Evolutionary conservation across 352 stramenopile genomes (phyloP).

Genomic region (Pythium myriotylum): DNA sequence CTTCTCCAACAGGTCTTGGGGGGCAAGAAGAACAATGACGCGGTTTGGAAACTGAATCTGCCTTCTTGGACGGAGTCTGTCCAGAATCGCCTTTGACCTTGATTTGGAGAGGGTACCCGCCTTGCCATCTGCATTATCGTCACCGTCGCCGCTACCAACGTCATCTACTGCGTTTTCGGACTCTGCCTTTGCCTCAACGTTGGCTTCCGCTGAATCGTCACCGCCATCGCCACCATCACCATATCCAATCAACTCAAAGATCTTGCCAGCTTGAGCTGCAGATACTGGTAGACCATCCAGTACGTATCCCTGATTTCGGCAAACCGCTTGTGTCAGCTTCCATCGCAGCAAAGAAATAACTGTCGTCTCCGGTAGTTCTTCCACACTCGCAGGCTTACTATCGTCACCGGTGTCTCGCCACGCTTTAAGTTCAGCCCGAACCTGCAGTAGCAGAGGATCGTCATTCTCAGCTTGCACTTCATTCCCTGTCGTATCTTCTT

Average conservation of each 20-base stretch:
- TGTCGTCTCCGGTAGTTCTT: conserved; percentile 38
- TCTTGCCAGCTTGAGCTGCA: conserved; percentile 42
- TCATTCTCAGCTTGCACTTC: conserved; percentile 17
- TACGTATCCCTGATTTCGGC: conserved; percentile 85
- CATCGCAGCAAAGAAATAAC: conserved; percentile 62
- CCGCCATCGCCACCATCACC: conserved; percentile 15
- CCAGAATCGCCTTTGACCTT: conserved; percentile 45
- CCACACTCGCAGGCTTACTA: conserved; percentile 10
- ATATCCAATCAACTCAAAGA: conserved; percentile 45
- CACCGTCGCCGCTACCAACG: conserved; percentile 21
- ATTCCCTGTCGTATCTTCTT: conserved; percentile 15
- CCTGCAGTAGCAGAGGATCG: conserved; percentile 37
- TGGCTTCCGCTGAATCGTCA: conserved; percentile 20
- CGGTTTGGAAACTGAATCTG: conserved; percentile 63
- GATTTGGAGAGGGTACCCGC: conserved; percentile 28
- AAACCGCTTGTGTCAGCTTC: conserved; percentile 58
- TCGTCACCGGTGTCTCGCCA: conserved; percentile 32
- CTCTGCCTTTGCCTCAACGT: conserved; percentile 32
- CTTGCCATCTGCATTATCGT: conserved; percentile 17
- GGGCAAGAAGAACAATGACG: conserved; percentile 62
- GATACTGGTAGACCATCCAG: conserved; percentile 66
- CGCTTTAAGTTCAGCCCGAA: conserved; percentile 42
- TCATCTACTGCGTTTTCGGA: conserved; percentile 14
- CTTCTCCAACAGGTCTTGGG: conserved; percentile 51
- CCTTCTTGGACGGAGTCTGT: conserved; percentile 40